phyloP scores from a whole-genome alignment of 2,329 filamentous ascomycete species.

The Calonectria fujianensis region DNA sequence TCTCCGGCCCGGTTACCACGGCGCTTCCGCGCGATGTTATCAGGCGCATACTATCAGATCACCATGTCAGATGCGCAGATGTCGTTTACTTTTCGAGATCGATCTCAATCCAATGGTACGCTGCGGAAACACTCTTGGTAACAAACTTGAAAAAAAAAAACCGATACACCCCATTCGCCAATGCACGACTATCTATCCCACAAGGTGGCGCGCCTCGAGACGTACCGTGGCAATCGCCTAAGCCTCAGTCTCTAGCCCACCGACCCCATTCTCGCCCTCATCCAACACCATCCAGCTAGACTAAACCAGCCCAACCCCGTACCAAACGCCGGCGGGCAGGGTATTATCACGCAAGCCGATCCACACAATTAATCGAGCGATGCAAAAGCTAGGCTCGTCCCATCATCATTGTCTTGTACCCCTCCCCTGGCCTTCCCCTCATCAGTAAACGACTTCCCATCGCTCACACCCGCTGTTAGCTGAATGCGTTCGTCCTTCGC shows the following conservation, averaged over 20 bases:
- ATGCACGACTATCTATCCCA: constrained; percentile 35
- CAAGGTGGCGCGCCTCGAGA: constrained; percentile 25
- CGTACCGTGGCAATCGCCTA: constrained; percentile 29
- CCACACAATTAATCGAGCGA: constrained; percentile 43
- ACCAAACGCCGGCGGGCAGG: constrained; percentile 50
- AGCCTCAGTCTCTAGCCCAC: constrained; percentile 26
- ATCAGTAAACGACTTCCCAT: constrained; percentile 31
- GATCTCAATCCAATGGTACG: constrained; percentile 27
- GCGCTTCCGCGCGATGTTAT: constrained; percentile 2
- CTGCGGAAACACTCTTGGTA: constrained; percentile 19
- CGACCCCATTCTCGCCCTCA: constrained; percentile 28
- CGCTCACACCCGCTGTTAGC: not conserved
- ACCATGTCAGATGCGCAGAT: constrained; percentile 24
- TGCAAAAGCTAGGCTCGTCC: constrained; percentile 39
- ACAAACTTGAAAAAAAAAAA: constrained; percentile 17
- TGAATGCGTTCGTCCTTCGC: constrained; percentile 30
- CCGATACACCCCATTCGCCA: constrained; percentile 41
- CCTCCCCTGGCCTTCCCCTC: constrained; percentile 41
- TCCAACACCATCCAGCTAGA: constrained; percentile 45
- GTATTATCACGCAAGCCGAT: constrained; percentile 54
- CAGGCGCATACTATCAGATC: constrained; percentile 19
- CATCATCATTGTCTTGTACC: constrained; percentile 25
- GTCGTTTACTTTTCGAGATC: constrained; percentile 30
- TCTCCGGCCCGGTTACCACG: constrained; percentile 46
- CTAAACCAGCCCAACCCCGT: constrained; percentile 29